Evolutionary conservation across 495 filamentous ascomycete species (phyloP).

Genomic region (Penicillium psychrofluorescens): DNA sequence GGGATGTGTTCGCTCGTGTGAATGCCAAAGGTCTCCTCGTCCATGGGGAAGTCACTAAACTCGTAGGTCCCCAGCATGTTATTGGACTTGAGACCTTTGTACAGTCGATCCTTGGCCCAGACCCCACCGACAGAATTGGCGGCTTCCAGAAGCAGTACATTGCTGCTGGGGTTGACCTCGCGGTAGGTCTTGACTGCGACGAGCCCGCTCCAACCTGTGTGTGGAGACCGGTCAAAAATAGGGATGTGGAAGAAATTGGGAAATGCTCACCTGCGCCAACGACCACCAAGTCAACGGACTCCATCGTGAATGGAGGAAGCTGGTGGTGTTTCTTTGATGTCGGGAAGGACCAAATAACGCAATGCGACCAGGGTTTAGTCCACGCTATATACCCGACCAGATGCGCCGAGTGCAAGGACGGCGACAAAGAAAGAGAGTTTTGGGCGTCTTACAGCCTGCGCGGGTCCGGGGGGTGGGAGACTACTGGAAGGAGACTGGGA

Average conservation of each 20-base stretch:
- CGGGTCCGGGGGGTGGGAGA: no score
- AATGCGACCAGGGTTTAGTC: no score
- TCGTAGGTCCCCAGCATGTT: slow-evolving; percentile 60
- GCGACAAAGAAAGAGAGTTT: neutral
- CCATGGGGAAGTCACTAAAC: slow-evolving; percentile 69
- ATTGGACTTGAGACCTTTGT: slow-evolving; percentile 61
- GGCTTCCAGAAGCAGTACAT: slow-evolving; percentile 47
- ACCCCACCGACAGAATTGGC: slow-evolving; percentile 57
- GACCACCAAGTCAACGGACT: slow-evolving; percentile 28
- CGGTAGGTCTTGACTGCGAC: slow-evolving; percentile 53
- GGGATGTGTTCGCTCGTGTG: slow-evolving; percentile 60
- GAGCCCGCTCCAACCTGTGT: slow-evolving; percentile 52
- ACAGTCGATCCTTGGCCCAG: slow-evolving; percentile 59
- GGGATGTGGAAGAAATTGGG: no score
- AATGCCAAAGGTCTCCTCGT: slow-evolving; percentile 49
- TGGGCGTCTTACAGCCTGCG: neutral
- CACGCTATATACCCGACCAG: no score
- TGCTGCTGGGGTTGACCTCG: slow-evolving; percentile 42
- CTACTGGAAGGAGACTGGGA: no score
- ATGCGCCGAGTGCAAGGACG: neutral
- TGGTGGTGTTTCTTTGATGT: neutral
- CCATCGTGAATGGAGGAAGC: slow-evolving; percentile 7
- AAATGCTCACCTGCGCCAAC: slow-evolving; percentile 36
- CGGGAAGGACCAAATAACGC: neutral
- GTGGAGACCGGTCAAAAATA: no score